Evolutionary conservation across 2,329 filamentous ascomycete species (phyloP).

Genomic region (Talaromyces sp.): DNA sequence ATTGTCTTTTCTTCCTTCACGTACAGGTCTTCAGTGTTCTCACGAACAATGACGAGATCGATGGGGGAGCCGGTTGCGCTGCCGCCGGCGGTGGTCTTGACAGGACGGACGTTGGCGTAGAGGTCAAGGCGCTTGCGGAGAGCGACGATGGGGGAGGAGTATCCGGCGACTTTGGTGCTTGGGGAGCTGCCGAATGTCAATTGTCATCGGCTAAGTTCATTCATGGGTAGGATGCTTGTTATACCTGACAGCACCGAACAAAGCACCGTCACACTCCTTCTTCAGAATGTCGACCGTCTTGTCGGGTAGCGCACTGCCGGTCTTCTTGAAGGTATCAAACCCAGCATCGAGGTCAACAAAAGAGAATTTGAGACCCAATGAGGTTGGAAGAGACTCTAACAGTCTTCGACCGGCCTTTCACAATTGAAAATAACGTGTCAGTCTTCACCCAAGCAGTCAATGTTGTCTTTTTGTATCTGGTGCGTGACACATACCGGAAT

Average conservation of each 20-base stretch:
- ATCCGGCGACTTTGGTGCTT: slow-evolving; percentile 82
- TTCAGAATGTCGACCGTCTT: slow-evolving; percentile 85
- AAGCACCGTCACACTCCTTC: slow-evolving; percentile 87
- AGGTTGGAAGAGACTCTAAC: slow-evolving; percentile 87
- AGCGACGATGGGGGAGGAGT: slow-evolving; percentile 94
- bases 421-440: slow-evolving; percentile 11
- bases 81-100: slow-evolving; percentile 68
- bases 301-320: slow-evolving; percentile 82
- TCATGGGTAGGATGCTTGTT: neutral
- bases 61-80: slow-evolving; percentile 56
- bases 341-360: slow-evolving; percentile 92
- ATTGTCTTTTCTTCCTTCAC: slow-evolving; percentile 93
- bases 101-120: slow-evolving; percentile 95
- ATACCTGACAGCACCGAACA: slow-evolving; percentile 87
- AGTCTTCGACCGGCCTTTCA: slow-evolving; percentile 70
- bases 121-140: slow-evolving; percentile 92
- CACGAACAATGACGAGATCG: slow-evolving; percentile 95
- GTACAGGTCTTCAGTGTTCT: slow-evolving; percentile 98
- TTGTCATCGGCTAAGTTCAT: neutral
- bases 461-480: slow-evolving; percentile 10
- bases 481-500: slow-evolving; percentile 62
- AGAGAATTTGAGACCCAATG: slow-evolving; percentile 86
- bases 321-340: slow-evolving; percentile 88
- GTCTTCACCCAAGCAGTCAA: neutral
- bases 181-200: slow-evolving; percentile 59